These are phyloP conservation scores for Lactifluus pinguis DNA, from an alignment of 768 basidiomycete species.

Conservation along the genomic window DNA sequence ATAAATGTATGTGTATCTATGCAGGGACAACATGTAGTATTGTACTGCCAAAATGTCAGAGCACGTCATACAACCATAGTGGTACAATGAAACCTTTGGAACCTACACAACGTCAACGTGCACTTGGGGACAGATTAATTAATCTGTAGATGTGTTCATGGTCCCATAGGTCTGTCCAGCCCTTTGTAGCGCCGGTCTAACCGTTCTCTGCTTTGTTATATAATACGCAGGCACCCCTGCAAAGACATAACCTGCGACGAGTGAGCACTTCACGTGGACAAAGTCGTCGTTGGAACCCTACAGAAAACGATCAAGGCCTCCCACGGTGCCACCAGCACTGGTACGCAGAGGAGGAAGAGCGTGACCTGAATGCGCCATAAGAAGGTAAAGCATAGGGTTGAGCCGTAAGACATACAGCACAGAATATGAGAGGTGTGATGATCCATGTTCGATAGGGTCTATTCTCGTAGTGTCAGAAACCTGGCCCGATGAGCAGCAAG, in stretches of 20 bases:
- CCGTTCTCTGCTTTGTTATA: neutral
- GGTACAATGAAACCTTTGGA: neutral
- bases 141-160: neutral
- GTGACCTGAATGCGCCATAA: neutral
- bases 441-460: constrained; percentile 11
- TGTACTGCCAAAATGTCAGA: no score
- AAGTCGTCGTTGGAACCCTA: neutral
- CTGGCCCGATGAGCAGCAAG: no score
- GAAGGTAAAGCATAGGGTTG: no score
- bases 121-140: neutral
- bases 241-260: neutral
- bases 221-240: constrained; percentile 4
- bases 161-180: neutral
- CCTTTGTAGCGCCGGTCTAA: neutral
- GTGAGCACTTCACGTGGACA: neutral
- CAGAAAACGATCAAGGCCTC: neutral
- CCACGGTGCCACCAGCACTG: neutral
- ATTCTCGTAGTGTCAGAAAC: neutral
- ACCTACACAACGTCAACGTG: neutral
- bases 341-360: constrained; percentile 4
- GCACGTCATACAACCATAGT: no score
- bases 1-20: no score
- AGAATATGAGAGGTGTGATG: constrained; percentile 2
- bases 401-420: neutral
- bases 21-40: no score